Base-by-base conservation (phyloP, 495 filamentous ascomycete species). In the Aspergillus biplanus region DNA sequence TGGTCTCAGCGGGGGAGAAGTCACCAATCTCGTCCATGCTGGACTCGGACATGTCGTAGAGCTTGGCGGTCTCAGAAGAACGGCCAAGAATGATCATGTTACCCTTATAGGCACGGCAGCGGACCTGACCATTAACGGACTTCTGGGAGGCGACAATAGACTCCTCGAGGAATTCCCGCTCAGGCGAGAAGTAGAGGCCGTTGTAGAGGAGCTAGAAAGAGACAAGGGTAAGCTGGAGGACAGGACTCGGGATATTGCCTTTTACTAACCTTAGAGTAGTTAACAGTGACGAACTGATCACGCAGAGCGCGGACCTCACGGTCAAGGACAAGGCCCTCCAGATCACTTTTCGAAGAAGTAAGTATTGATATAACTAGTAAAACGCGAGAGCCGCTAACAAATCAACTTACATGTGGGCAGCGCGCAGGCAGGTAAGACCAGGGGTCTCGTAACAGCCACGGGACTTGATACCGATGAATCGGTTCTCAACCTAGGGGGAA, bases 391-490 rank as follows among this genome's bases (percentile, higher is more conserved):
- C 44, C 18, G 35, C 13, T 15, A 8, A 18, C 27, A 7, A 13
- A 31, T 63, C 27, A n/a, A 71, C 70, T 65, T 60, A 78, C 74
- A 65, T 35, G 78, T 95, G 92, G 47, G 91, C 92, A 58, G 86
- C 78, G 55, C 92, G 87, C 55, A 91, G 82, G 77, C 86, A 86
- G 56, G 90, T 93, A 49, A 92, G 77, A 66, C 83, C 83, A 50
- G 87, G 86, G 55, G 92, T 88, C 73, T 97, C 93, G 82, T 97
- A 97, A 85, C 93, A 96, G 68, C 93, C 93, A 69, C 92, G 87
- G 73, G 84, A 88, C 85, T 96, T 96, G 71, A 95, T 79, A 68
- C 87, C 91, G 69, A 94, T 91, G 80, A 92, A 93, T 50, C 90
- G 85, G 78, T 90, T 92, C 85, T 97, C 93, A 55, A 84, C 56